Conservation (phyloP, 2,329 filamentous ascomycete genomes). For the Thelonectria olida region DNA sequence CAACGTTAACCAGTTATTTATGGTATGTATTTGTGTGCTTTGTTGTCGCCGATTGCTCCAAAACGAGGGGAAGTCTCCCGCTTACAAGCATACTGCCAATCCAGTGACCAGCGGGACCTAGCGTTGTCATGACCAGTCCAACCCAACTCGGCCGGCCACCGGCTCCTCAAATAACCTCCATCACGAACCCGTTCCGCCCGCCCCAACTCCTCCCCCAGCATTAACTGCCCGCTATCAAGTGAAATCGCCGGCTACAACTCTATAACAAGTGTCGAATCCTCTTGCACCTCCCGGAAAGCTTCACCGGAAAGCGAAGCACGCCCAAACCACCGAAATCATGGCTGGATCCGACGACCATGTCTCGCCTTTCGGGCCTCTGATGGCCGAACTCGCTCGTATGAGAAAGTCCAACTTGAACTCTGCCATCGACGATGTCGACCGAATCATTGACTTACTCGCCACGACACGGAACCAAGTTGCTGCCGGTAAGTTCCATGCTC, state of each 20-base stretch:
- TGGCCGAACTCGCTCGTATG: constrained; percentile 79
- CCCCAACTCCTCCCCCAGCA: neutral
- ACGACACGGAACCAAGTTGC: constrained; percentile 78
- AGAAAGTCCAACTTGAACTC: constrained; percentile 73
- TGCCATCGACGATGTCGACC: constrained; percentile 82
- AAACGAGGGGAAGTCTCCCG: constrained; percentile 18
- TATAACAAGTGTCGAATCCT: neutral
- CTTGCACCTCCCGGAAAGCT: neutral
- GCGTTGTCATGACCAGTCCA: constrained; percentile 27
- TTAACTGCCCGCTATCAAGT: neutral
- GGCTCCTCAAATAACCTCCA: constrained; percentile 34
- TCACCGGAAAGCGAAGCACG: neutral
- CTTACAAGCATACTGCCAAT: constrained; percentile 29
- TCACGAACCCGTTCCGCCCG: constrained; percentile 20
- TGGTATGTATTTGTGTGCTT: too few relatives aligned
- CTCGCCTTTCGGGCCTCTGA: constrained; percentile 64
- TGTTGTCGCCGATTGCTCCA: neutral
- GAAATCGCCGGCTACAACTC: neutral
- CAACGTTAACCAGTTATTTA: too few relatives aligned
- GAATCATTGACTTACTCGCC: constrained; percentile 80
- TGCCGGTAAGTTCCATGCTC: constrained; percentile 59
- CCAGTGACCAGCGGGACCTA: constrained; percentile 1
- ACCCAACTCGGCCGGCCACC: constrained; percentile 18
- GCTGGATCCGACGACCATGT: constrained; percentile 46
- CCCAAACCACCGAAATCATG: constrained; percentile 37